phyloP scores from a whole-genome alignment of 2,329 filamentous ascomycete genomes.

The Aspergillus quadricinctus region DNA sequence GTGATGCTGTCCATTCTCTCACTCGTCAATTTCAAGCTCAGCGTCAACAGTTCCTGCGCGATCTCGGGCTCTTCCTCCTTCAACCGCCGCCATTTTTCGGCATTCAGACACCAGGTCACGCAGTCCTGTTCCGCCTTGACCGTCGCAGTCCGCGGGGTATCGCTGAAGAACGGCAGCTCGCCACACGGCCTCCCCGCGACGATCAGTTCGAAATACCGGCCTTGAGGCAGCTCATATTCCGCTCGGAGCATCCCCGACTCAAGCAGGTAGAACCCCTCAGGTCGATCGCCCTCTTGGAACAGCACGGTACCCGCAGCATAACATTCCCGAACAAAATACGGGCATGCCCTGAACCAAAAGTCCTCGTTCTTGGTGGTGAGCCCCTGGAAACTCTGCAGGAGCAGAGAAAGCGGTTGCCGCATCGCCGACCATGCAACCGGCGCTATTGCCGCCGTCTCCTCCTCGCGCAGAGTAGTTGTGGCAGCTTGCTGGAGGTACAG shows the following conservation, averaged over 20 bases:
- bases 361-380: slow-evolving; percentile 83
- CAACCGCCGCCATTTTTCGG: slow-evolving; percentile 65
- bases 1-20: slow-evolving; percentile 80
- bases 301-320: slow-evolving; percentile 67
- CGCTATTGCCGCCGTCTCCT: slow-evolving; percentile 50
- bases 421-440: slow-evolving; percentile 76
- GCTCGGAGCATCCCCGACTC: slow-evolving; percentile 84
- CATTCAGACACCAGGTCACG: slow-evolving; percentile 75
- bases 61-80: slow-evolving; percentile 71
- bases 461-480: slow-evolving; percentile 64
- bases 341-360: slow-evolving; percentile 81
- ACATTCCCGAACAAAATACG: slow-evolving; percentile 69
- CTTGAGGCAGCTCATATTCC: slow-evolving; percentile 88
- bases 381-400: slow-evolving; percentile 92
- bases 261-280: slow-evolving; percentile 83
- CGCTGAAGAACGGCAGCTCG: slow-evolving; percentile 92
- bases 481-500: slow-evolving; percentile 75
- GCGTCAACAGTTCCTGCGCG: slow-evolving; percentile 75
- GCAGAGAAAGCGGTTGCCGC: slow-evolving; percentile 82
- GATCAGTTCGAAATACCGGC: slow-evolving; percentile 83
- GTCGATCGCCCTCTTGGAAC: slow-evolving; percentile 70
- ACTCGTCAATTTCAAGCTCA: slow-evolving; percentile 88
- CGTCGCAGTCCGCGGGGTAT: slow-evolving; percentile 81
- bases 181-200: slow-evolving; percentile 92
- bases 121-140: slow-evolving; percentile 78